A percentile compares a stretch with the other conserved stretches of the same genome.
These are phyloP conservation scores for Chrysoporthe austroafricana DNA, from an alignment of 2,329 filamentous ascomycete species.

Conservation along the genomic window DNA sequence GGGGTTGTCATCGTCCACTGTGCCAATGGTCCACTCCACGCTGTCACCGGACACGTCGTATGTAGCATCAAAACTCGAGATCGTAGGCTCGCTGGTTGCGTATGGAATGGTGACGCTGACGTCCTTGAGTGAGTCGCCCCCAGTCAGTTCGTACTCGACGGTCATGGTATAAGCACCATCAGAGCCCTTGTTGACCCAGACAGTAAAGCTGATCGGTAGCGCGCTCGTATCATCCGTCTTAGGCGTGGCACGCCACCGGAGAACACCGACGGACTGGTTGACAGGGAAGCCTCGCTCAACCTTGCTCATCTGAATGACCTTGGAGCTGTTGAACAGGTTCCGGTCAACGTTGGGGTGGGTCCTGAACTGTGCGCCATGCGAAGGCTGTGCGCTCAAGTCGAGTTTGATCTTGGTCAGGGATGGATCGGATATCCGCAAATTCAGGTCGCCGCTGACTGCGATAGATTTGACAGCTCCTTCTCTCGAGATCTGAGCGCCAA, in stretches of 20 bases:
- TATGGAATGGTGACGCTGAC: conserved; percentile 90
- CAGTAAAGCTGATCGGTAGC: conserved; percentile 92
- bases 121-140: conserved; percentile 77
- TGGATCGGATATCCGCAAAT: conserved; percentile 86
- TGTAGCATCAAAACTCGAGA: conserved; percentile 90
- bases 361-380: conserved; percentile 86
- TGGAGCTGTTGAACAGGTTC: conserved; percentile 79
- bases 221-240: conserved; percentile 79
- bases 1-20: conserved; percentile 79
- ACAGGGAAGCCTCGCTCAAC: conserved; percentile 85
- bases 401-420: conserved; percentile 92
- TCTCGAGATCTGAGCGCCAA: conserved; percentile 84
- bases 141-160: conserved; percentile 92
- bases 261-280: conserved; percentile 89
- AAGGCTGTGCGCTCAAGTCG: conserved; percentile 73
- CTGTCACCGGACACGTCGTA: conserved; percentile 94
- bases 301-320: conserved; percentile 89
- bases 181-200: conserved; percentile 92
- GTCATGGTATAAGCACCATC: conserved; percentile 86
- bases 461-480: conserved; percentile 88
- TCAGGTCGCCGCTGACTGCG: conserved; percentile 88
- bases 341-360: conserved; percentile 98
- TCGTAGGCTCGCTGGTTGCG: conserved; percentile 78
- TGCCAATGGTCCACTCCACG: conserved; percentile 91
- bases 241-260: conserved; percentile 88